Percentiles rank a stretch among this genome's conserved stretches.
Evolutionary conservation across 2,329 filamentous ascomycete species (phyloP).

Genomic region (Salinomyces thailandicus): DNA sequence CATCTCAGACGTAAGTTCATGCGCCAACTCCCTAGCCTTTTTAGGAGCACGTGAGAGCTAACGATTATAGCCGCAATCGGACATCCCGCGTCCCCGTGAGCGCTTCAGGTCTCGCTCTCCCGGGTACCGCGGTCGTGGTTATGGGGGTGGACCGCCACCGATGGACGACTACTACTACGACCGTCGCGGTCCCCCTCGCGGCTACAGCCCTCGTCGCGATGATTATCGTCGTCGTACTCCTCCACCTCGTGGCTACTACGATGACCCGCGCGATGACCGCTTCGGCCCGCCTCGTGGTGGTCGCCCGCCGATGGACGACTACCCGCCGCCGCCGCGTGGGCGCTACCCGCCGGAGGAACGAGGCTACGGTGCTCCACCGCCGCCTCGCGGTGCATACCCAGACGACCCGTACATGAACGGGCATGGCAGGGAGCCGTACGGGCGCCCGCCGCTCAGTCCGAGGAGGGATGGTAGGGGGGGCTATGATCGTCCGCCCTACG

Average conservation of each 20-base stretch:
- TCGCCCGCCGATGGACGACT: slow-evolving; percentile 66
- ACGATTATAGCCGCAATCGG: slow-evolving; percentile 58
- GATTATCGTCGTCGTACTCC: slow-evolving; percentile 82
- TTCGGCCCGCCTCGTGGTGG: slow-evolving; percentile 52
- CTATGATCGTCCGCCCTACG: slow-evolving; percentile 21
- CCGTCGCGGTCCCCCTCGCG: slow-evolving; percentile 67
- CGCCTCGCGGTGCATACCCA: slow-evolving; percentile 36
- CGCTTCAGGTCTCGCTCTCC: slow-evolving; percentile 69
- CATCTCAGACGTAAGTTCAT: slow-evolving; percentile 61
- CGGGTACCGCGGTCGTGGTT: slow-evolving; percentile 47
- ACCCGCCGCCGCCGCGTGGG: slow-evolving; percentile 49
- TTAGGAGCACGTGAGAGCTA: neutral
- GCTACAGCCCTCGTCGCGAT: slow-evolving; percentile 73
- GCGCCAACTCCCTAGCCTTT: neutral
- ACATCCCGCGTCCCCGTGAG: slow-evolving; percentile 42
- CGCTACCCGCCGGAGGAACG: slow-evolving; percentile 61
- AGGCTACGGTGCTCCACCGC: slow-evolving; percentile 41
- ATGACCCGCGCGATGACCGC: slow-evolving; percentile 62
- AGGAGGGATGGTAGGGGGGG: slow-evolving; percentile 34
- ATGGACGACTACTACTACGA: slow-evolving; percentile 66
- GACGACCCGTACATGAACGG: slow-evolving; percentile 54
- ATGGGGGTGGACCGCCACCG: slow-evolving; percentile 43
- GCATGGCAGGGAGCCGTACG: slow-evolving; percentile 45
- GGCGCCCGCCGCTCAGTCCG: slow-evolving; percentile 33
- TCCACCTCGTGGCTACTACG: slow-evolving; percentile 67